phyloP scores from a whole-genome alignment of 2,329 filamentous ascomycete genomes.

The Aotearoamyces nothofagi region DNA sequence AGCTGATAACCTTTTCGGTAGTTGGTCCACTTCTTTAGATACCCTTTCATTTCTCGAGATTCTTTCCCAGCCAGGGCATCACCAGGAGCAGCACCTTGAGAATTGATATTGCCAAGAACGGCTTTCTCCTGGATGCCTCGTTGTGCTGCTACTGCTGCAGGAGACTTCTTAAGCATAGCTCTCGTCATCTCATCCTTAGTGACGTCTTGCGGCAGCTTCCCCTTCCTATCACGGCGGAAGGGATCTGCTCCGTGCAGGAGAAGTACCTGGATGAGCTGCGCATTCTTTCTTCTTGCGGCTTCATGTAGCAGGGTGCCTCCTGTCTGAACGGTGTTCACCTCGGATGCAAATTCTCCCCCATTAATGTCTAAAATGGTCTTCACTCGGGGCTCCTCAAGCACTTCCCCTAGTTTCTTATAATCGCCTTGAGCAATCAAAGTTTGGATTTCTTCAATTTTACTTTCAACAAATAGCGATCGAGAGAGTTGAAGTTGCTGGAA shows the following conservation, averaged over 20 bases:
- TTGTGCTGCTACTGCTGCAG: slow-evolving; percentile 86
- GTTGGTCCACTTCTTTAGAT: slow-evolving; percentile 99
- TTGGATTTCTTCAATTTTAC: slow-evolving; percentile 73
- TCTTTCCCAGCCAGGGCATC: slow-evolving; percentile 65
- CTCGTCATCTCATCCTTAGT: slow-evolving; percentile 87
- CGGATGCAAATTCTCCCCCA: slow-evolving; percentile 73
- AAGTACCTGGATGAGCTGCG: slow-evolving; percentile 75
- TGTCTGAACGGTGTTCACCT: slow-evolving; percentile 58
- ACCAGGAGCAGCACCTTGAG: slow-evolving; percentile 33
- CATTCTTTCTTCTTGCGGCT: slow-evolving; percentile 76
- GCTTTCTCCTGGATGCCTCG: slow-evolving; percentile 94
- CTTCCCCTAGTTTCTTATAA: slow-evolving; percentile 62
- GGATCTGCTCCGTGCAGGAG: slow-evolving; percentile 91
- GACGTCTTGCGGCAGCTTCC: slow-evolving; percentile 88
- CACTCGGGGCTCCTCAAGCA: slow-evolving; percentile 73
- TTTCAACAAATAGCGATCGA: slow-evolving; percentile 77
- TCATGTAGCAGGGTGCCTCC: slow-evolving; percentile 93
- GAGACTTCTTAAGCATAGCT: slow-evolving; percentile 83
- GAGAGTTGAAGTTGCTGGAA: slow-evolving; percentile 90
- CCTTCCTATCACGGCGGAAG: slow-evolving; percentile 86
- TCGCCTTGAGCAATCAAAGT: slow-evolving; percentile 56
- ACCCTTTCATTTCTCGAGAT: slow-evolving; percentile 92
- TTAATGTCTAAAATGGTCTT: slow-evolving; percentile 87
- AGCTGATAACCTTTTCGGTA: slow-evolving; percentile 95
- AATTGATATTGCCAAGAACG: slow-evolving; percentile 63